These are phyloP conservation scores for Clarireedia monteithiana DNA, from an alignment of 2,329 filamentous ascomycete species.

Conservation along the genomic window DNA sequence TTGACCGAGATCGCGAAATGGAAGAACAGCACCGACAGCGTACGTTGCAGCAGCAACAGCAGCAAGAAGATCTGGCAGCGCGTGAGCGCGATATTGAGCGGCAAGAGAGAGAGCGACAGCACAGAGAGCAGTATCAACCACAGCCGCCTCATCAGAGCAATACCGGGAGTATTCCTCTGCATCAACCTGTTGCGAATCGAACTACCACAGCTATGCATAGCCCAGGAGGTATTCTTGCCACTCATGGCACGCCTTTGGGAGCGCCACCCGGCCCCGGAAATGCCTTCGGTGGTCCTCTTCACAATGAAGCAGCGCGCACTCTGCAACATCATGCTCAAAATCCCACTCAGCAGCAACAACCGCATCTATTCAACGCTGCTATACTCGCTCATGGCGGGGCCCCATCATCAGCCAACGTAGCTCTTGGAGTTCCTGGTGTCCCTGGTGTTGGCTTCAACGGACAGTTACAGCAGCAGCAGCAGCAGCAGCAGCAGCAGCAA, in stretches of 20 bases:
- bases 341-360: slow-evolving; percentile 34
- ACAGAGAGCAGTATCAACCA: slow-evolving; percentile 56
- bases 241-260: slow-evolving; percentile 48
- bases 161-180: slow-evolving; percentile 80
- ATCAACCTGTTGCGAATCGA: slow-evolving; percentile 86
- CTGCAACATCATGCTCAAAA: slow-evolving; percentile 45
- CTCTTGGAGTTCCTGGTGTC: slow-evolving; percentile 49
- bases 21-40: slow-evolving; percentile 47
- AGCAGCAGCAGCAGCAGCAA: slow-evolving; percentile 31
- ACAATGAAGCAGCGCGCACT: slow-evolving; percentile 43
- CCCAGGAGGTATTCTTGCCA: slow-evolving; percentile 78
- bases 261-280: slow-evolving; percentile 30
- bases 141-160: slow-evolving; percentile 74
- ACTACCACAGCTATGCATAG: slow-evolving; percentile 79
- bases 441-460: slow-evolving; percentile 58
- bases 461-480: slow-evolving; percentile 23
- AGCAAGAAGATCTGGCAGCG: slow-evolving; percentile 48
- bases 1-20: slow-evolving; percentile 36
- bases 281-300: slow-evolving; percentile 47
- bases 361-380: slow-evolving; percentile 48
- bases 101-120: slow-evolving; percentile 45
- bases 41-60: slow-evolving; percentile 35
- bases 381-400: slow-evolving; percentile 38
- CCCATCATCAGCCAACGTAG: slow-evolving; percentile 36
- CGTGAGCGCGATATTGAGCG: slow-evolving; percentile 43